Conservation (phyloP, 2,329 filamentous ascomycete genomes). For the Sporothrix mexicana region DNA sequence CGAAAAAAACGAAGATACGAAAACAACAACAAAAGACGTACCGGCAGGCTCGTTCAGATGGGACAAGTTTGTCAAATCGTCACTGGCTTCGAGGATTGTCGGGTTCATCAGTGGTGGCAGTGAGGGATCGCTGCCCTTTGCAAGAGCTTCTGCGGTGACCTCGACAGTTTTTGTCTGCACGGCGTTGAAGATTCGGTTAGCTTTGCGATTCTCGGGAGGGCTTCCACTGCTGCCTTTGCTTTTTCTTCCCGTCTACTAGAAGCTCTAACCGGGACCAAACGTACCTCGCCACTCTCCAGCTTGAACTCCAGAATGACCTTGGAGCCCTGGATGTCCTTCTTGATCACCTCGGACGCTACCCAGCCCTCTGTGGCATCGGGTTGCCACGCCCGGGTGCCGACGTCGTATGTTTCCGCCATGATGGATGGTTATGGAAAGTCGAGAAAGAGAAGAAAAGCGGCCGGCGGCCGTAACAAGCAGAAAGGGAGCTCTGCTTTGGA, state of each 20-base stretch:
- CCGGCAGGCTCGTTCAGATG: constrained; percentile 98
- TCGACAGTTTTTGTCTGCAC: constrained; percentile 77
- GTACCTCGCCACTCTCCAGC: constrained; percentile 91
- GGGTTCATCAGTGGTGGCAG: constrained; percentile 97
- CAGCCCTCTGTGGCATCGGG: constrained; percentile 94
- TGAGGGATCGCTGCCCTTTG: constrained; percentile 75
- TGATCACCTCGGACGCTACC: constrained; percentile 92
- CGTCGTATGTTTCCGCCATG: constrained; percentile 95
- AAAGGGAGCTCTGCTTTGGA: constrained; percentile 15
- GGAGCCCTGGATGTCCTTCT: constrained; percentile 81
- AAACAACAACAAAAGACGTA: constrained; percentile 54
- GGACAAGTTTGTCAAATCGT: constrained; percentile 95
- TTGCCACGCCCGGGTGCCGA: constrained; percentile 98
- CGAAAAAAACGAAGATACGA: background rate
- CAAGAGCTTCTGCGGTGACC: constrained; percentile 76
- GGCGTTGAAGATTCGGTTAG: constrained; percentile 47
- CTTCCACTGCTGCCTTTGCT: background rate
- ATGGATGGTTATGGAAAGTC: constrained; percentile 37
- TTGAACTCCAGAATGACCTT: constrained; percentile 88
- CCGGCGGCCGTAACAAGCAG: constrained; percentile 35
- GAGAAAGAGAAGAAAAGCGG: constrained; percentile 46
- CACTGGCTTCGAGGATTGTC: constrained; percentile 95
- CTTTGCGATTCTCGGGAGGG: background rate
- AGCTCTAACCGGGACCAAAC: constrained; percentile 34
- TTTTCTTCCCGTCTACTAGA: too few species aligned